Base-by-base conservation (phyloP, 2,329 filamentous ascomycete species). In the Sporothrix curviconia region DNA sequence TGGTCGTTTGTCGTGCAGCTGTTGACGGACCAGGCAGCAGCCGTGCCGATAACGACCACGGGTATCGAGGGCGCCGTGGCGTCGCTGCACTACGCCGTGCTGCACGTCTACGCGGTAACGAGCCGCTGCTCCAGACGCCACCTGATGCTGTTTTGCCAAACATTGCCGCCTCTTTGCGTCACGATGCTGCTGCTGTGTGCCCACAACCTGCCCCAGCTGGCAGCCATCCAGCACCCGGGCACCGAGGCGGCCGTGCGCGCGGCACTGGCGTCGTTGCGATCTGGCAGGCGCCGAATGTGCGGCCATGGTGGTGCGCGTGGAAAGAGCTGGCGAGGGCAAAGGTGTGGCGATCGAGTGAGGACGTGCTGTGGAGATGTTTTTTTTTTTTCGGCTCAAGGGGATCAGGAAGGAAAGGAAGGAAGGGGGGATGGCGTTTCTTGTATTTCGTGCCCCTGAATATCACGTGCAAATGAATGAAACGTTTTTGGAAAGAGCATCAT, bases 1-100 rank as follows among this genome's bases (percentile, higher is more conserved):
- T 64, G 63, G 63, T 58, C 59, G 3, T 61, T 57, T 37, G 63
- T 64, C 7, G 60, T 63, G 30, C 61, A 60, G 4, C 49, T 62
- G 37, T 62, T 50, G 3, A 51, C 19, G 30, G 44, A 34, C 12
- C 47, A n/a, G 32, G 8, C 14, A 7, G 3, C 34, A 46, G 32
- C 30, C 17, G 8, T 4, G 17, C 3, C 49, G 7, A 15, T 19
- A 4, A 15, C 32, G n/a, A 7, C 14, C n/a, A 6, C 44, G 3
- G 44, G 19, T n/a, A 14, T 24, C 14, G 47, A 37, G 17, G 32
- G 32, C 17, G 32, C 32, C 3, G 47, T 32, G 3, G 47, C 19
- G 1, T 39, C 32, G 2, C 22, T 51, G 7, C 42, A 46, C 1
- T 64, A 59, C 25, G 44, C 54, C 1, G 55, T 63, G 3, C 46